Conservation (phyloP, 2,329 filamentous ascomycete species). For the Dactylellina parvicollis region DNA sequence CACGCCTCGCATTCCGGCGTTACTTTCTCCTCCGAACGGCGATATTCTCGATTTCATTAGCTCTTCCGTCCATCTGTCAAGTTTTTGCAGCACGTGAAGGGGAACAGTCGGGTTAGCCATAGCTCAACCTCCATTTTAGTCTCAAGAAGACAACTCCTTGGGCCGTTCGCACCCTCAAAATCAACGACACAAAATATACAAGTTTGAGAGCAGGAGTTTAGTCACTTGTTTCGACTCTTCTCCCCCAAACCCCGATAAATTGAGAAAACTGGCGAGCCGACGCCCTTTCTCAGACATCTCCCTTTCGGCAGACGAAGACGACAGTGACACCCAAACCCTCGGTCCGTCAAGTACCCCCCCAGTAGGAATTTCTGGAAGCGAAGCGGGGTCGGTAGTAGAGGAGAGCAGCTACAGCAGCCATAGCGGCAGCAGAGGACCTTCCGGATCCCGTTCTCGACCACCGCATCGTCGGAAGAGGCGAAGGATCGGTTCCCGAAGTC, state of each 20-base stretch:
- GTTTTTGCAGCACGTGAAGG: background rate
- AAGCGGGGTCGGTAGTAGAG: slow-evolving; percentile 44
- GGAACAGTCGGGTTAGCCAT: background rate
- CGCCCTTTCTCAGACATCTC: slow-evolving; percentile 53
- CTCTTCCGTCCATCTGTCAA: background rate
- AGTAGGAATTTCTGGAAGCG: slow-evolving; percentile 50
- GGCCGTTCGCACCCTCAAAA: background rate
- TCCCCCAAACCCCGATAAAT: slow-evolving; percentile 10
- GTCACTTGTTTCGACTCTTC: slow-evolving; percentile 50
- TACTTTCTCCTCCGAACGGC: background rate
- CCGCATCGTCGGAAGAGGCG: slow-evolving; percentile 44
- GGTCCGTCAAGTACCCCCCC: slow-evolving; percentile 45
- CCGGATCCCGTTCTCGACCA: slow-evolving; percentile 46
- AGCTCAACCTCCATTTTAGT: background rate
- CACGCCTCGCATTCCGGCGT: background rate
- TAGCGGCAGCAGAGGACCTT: slow-evolving; percentile 30
- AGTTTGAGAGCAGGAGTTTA: slow-evolving; percentile 49
- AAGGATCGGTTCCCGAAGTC: slow-evolving; percentile 50
- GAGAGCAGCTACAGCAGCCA: slow-evolving; percentile 46
- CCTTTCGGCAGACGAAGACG: slow-evolving; percentile 53
- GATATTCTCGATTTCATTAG: background rate
- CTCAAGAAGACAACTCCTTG: background rate
- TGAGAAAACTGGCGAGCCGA: slow-evolving; percentile 51
- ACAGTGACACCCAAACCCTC: slow-evolving; percentile 48
- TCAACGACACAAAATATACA: slow-evolving; percentile 18